Evolutionary conservation across 192 early-diverging fungal species (phyloP), one percentile per base, ranked within the genome.

Genomic region (Mortierella hygrophila): DNA sequence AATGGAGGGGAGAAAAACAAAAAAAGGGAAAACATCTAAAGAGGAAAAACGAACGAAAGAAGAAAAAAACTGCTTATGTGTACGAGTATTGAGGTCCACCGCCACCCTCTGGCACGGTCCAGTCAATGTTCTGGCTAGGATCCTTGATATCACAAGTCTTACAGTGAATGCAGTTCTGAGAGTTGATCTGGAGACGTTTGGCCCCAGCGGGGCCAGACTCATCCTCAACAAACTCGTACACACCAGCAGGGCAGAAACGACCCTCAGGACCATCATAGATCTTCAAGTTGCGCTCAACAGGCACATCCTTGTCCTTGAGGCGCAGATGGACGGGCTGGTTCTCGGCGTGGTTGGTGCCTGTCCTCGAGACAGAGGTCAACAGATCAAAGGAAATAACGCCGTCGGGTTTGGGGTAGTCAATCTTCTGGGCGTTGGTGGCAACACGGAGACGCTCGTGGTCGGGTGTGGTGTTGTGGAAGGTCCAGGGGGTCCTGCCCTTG

Each of bases 81-180:
- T 73, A 82, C 21, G 79, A 37, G 79, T 88, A 89, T 82, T 83
- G 81, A 52, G 89, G 86, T 71, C 86, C 89, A 49, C 87, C 80
- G 49, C 89, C 89, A 72, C 89, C 89, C 79, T 90, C 85, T 49
- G 98, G 98, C 26, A 97, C 97, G 23, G 96, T 96, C 98, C 98
- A 99, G 89, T 99, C 95, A 90, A 99, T 99, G 89, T 99, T 99
- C 90, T 99, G 98, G 46, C 96, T 94, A 32, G 98, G 98, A 88
- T 99, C 98, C 89, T 99, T 99, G 87, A 99, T 99, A 88, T 99
- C 98, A 82, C 98, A 99, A 1, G 98, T 99, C 92, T 99, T 99
- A 95, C 98, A 99, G 89, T 99, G 98, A 68, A 99, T 97, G 85
- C 98, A 99, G 89, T 99, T 99, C 84, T 96, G 95, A 57, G 94